These are phyloP conservation scores for Sarocladium kiliense DNA, from an alignment of 2,329 filamentous ascomycete species.

Conservation along the genomic window DNA sequence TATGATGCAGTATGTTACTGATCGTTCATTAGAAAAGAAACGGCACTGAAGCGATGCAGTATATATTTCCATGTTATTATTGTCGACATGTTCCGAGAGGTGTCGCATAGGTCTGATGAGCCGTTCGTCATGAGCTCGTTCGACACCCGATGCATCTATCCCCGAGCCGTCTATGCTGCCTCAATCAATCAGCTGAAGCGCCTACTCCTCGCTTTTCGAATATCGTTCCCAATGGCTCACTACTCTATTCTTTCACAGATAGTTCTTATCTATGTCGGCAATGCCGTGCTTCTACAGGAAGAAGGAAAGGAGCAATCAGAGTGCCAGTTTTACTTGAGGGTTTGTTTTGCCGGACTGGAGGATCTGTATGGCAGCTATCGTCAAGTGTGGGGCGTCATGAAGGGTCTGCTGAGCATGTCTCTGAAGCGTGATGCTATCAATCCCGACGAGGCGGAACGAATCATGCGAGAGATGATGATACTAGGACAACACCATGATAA, in stretches of 20 bases:
- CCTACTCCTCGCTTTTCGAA: background rate
- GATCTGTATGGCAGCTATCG: background rate
- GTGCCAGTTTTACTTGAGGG: background rate
- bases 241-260: background rate
- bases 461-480: background rate
- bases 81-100: background rate
- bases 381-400: background rate
- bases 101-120: background rate
- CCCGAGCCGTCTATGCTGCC: background rate
- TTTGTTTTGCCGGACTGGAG: background rate
- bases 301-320: background rate
- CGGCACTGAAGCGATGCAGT: background rate
- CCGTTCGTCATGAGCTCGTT: background rate
- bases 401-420: background rate
- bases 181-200: conserved; percentile 2
- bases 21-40: too few relatives aligned
- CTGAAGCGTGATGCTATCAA: background rate
- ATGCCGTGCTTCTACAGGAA: background rate
- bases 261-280: background rate
- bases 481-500: background rate
- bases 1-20: background rate
- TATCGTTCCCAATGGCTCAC: background rate
- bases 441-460: background rate
- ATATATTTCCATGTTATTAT: background rate
- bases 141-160: background rate